A percentile compares a stretch with the other conserved stretches of the same genome.
These are phyloP conservation scores for Diaporthe helianthi DNA, from an alignment of 2,329 filamentous ascomycete genomes.

Conservation along the genomic window DNA sequence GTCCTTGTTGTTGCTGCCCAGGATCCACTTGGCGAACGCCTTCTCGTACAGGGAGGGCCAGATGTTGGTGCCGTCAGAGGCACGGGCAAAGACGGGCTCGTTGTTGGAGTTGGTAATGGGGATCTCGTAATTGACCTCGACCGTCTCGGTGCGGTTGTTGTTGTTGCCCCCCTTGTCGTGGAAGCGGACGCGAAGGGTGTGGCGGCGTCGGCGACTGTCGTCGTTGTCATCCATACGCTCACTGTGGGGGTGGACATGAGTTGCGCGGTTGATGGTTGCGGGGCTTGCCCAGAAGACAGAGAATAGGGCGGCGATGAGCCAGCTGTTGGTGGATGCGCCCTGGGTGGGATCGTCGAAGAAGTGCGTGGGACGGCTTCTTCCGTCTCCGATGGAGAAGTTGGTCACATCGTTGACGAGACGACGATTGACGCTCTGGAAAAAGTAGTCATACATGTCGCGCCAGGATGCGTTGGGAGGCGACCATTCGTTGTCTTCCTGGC, in stretches of 20 bases:
- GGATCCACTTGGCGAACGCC: slow-evolving; percentile 55
- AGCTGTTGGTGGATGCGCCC: slow-evolving; percentile 50
- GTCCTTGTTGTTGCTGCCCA: slow-evolving; percentile 34
- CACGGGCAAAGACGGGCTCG: slow-evolving; percentile 51
- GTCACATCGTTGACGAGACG: slow-evolving; percentile 43
- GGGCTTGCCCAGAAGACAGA: slow-evolving; percentile 54
- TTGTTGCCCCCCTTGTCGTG: slow-evolving; percentile 54
- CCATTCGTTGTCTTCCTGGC: slow-evolving; percentile 40
- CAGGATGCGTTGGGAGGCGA: slow-evolving; percentile 49
- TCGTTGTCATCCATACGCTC: slow-evolving; percentile 36
- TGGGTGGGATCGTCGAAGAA: slow-evolving; percentile 52
- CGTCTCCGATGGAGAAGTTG: slow-evolving; percentile 36
- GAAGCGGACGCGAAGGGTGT: slow-evolving; percentile 44
- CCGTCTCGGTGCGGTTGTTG: slow-evolving; percentile 35
- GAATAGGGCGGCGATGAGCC: slow-evolving; percentile 53
- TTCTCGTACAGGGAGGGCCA: slow-evolving; percentile 57
- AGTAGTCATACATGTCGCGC: slow-evolving; percentile 48
- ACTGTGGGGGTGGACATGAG: slow-evolving; percentile 34
- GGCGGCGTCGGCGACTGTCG: slow-evolving; percentile 36
- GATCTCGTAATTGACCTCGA: slow-evolving; percentile 53
- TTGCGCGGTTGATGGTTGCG: slow-evolving; percentile 48
- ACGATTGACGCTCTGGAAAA: slow-evolving; percentile 44
- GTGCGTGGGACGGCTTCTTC: slow-evolving; percentile 28
- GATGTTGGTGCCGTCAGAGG: slow-evolving; percentile 49
- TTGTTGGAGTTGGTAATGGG: slow-evolving; percentile 53